phyloP scores from a whole-genome alignment of 1,284 basidiomycete species.

The Trichosporon sp. region DNA sequence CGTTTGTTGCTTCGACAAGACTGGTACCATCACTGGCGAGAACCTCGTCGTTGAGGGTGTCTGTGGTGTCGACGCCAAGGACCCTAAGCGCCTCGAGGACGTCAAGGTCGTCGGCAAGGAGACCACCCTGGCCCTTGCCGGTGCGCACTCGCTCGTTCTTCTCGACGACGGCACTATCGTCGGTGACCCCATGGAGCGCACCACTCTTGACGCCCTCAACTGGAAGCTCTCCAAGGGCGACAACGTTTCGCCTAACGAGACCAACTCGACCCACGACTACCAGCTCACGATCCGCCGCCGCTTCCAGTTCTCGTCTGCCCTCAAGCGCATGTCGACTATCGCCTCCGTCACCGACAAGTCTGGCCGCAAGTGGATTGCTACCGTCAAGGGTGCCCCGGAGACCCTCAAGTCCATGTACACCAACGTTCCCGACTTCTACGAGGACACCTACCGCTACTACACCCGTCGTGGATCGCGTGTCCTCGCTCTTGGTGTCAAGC shows the following conservation, averaged over 20 bases:
- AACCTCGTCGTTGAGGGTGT: conserved; percentile 92
- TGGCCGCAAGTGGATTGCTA: conserved; percentile 57
- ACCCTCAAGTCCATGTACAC: conserved; percentile 85
- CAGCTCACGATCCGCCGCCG: conserved; percentile 77
- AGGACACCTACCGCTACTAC: conserved; percentile 90
- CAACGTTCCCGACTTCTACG: conserved; percentile 73
- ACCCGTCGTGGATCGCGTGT: conserved; percentile 89
- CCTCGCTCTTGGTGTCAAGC: conserved; percentile 82
- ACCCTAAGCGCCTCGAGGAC: conserved; percentile 71
- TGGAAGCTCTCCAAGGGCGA: conserved; percentile 86
- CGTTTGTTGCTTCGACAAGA: conserved; percentile 97
- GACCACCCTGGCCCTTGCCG: conserved; percentile 85
- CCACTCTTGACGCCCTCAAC: conserved; percentile 85
- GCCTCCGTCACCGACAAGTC: conserved; percentile 63
- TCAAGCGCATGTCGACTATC: conserved; percentile 94
- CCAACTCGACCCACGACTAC: conserved; percentile 64
- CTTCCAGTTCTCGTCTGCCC: conserved; percentile 92
- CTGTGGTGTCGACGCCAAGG: conserved; percentile 69
- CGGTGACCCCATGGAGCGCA: conserved; percentile 99
- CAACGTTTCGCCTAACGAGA: conserved; percentile 65
- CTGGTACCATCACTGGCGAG: conserved; percentile 93
- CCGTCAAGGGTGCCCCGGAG: conserved; percentile 94
- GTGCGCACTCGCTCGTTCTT: conserved; percentile 91
- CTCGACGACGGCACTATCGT: conserved; percentile 87
- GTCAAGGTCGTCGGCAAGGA: conserved; percentile 75